phyloP scores from a whole-genome alignment of 2,329 filamentous ascomycete species.

The Septoria petroselini region DNA sequence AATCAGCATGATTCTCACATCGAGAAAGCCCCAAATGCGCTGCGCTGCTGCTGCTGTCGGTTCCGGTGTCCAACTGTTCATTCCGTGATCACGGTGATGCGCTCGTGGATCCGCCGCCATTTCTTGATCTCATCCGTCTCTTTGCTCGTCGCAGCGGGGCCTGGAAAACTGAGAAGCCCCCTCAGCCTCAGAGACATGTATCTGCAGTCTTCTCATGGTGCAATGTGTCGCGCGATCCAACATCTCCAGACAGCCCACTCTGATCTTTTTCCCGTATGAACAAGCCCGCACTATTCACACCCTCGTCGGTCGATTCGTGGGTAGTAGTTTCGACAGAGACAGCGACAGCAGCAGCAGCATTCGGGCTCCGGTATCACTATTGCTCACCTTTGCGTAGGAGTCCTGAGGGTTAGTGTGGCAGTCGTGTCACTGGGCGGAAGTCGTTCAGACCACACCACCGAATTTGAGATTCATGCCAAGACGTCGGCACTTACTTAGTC shows the following conservation, averaged over 20 bases:
- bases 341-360: neutral
- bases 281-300: neutral
- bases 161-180: too few species aligned
- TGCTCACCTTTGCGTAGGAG: neutral
- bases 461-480: too few species aligned
- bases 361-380: neutral
- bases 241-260: too few species aligned
- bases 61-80: neutral
- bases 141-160: too few species aligned
- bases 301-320: neutral
- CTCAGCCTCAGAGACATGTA: too few species aligned
- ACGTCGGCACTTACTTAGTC: too few species aligned
- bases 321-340: neutral
- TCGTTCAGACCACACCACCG: too few species aligned
- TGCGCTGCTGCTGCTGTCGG: neutral
- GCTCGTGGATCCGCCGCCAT: too few species aligned
- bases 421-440: neutral
- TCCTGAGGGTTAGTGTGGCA: neutral
- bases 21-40: neutral
- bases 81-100: too few species aligned
- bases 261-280: neutral
- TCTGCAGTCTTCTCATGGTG: too few species aligned
- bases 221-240: too few species aligned
- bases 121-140: too few species aligned
- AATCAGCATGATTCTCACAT: constrained; percentile 2